Base-by-base conservation (phyloP, 2,329 filamentous ascomycete genomes). In the Penicillium sp. region DNA sequence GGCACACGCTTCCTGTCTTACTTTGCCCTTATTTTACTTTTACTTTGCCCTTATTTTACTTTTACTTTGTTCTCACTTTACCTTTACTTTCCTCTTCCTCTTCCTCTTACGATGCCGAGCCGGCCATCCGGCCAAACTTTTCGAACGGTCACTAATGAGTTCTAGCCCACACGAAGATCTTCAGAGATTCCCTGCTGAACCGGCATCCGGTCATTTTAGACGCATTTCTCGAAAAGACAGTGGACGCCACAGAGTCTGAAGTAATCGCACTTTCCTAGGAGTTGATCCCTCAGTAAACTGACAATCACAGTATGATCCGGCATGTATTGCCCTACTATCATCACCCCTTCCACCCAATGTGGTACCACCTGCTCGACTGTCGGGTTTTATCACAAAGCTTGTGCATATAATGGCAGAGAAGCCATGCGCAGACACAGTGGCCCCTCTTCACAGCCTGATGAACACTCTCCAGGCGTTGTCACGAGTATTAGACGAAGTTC, bases 291-390 rank as follows among this genome's bases (percentile, higher is more conserved):
- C 10, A 4, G 20, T n/a, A 20, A n/a, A 8, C 41, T 41, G 14
- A 51, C 23, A 7, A 8, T 39, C 3, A 16, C 37, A 71, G 68
- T 66, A 61, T 44, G 37, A 61, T 13, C 29, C 59, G 2, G 46
- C 59, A 45, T 72, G 67, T 42, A 51, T 63, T 24, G 54, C 60
- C 13, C 44, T 72, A 14, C 59, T 72, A 7, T 69, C 68, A 6
- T 56, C 51, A 11, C 62, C 68, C 29, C 52, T 70, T 10, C 63
- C 68, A 10, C 20, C 44, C 4, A 49, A 43, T 4, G 46, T 65
- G 32, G 52, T 64, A 4, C 47, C 58, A 1, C 70, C 70, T 18
- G 67, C 64, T 31, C 58, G 59, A 18, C 52, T 70, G 32, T 54
- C 64, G 5, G 23, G 48, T 6, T 69, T 72, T 27, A 52, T 72